These are phyloP conservation scores for Ilex paraguariensis DNA, from an alignment of 305 asterid species.

Conservation along the genomic window DNA sequence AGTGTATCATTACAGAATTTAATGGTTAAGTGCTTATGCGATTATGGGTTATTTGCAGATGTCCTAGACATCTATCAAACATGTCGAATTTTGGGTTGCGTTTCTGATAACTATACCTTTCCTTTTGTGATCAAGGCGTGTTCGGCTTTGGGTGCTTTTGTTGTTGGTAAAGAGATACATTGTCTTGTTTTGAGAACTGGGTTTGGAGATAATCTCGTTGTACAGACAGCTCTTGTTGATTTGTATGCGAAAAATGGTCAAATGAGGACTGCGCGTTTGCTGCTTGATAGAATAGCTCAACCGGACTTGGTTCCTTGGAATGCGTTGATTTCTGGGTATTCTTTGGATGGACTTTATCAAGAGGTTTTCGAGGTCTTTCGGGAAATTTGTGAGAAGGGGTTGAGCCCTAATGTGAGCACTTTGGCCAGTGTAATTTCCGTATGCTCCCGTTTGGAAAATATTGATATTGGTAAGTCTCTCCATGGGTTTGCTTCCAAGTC, in stretches of 20 bases:
- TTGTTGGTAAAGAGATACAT: conserved; percentile 32
- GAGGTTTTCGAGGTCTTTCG: conserved; percentile 31
- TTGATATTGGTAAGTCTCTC: conserved; percentile 29
- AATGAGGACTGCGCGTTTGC: conserved; percentile 32
- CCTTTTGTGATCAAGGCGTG: conserved; percentile 64
- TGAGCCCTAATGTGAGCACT: conserved; percentile 56
- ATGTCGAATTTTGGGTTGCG: conserved; percentile 36
- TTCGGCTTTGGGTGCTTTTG: conserved; percentile 28
- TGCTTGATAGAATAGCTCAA: conserved; percentile 50
- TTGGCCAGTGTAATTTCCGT: conserved; percentile 44
- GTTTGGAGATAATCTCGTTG: conserved; percentile 39
- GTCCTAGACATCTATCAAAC: conserved; percentile 25
- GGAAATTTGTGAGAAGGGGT: conserved; percentile 24
- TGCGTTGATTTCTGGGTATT: conserved; percentile 58
- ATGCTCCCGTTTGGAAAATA: conserved; percentile 37
- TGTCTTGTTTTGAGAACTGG: conserved; percentile 38
- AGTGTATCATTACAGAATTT: conserved; percentile 36
- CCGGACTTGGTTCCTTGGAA: conserved; percentile 58
- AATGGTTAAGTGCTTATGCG: conserved; percentile 38
- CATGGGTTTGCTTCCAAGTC: conserved; percentile 49
- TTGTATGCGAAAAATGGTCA: conserved; percentile 40
- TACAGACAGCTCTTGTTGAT: conserved; percentile 44
- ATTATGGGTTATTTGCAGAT: conserved; percentile 34
- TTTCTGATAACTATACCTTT: conserved; percentile 50
- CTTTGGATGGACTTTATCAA: conserved; percentile 36